A percentile compares a stretch with the other conserved stretches of the same genome.
Conservation (phyloP, 345 rosid genomes). For the Ailanthus altissimus region DNA sequence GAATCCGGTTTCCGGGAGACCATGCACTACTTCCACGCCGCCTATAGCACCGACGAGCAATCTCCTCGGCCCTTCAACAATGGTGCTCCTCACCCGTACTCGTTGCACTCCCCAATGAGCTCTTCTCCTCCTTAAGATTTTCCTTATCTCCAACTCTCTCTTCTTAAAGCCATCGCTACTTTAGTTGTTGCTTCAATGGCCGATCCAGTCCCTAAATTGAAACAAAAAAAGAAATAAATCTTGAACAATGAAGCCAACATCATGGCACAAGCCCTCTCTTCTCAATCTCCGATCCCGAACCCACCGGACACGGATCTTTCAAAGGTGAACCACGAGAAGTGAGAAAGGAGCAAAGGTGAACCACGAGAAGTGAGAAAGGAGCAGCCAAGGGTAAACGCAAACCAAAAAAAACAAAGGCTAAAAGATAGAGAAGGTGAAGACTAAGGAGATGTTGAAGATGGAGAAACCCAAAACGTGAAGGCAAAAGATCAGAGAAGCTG, state of each 20-base stretch:
- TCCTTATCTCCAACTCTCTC: background rate
- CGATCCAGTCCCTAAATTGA: slow-evolving; percentile 49
- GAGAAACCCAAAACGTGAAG: slow-evolving; percentile 63
- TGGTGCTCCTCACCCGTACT: too few species aligned
- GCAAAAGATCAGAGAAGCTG: slow-evolving; percentile 70
- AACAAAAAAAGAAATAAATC: slow-evolving; percentile 62
- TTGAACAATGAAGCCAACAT: slow-evolving; percentile 52
- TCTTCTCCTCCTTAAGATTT: too few species aligned
- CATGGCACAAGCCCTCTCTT: slow-evolving; percentile 39
- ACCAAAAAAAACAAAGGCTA: slow-evolving; percentile 38
- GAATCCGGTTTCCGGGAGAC: slow-evolving; percentile 79
- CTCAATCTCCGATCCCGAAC: slow-evolving; percentile 17
- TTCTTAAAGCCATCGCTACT: slow-evolving; percentile 39
- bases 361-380: too few species aligned
- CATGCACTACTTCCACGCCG: slow-evolving; percentile 89
- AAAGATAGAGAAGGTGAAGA: slow-evolving; percentile 80
- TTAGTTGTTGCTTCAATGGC: slow-evolving; percentile 26
- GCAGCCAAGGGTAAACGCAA: slow-evolving; percentile 38
- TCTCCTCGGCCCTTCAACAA: too few species aligned
- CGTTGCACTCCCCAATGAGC: too few species aligned
- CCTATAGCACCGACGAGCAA: too few species aligned
- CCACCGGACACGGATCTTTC: slow-evolving; percentile 23
- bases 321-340: slow-evolving; percentile 52
- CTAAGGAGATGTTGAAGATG: slow-evolving; percentile 72
- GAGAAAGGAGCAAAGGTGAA: too few species aligned